Evolutionary conservation across 352 stramenopile genomes (phyloP).

Genomic region (Pythium aquatile): DNA sequence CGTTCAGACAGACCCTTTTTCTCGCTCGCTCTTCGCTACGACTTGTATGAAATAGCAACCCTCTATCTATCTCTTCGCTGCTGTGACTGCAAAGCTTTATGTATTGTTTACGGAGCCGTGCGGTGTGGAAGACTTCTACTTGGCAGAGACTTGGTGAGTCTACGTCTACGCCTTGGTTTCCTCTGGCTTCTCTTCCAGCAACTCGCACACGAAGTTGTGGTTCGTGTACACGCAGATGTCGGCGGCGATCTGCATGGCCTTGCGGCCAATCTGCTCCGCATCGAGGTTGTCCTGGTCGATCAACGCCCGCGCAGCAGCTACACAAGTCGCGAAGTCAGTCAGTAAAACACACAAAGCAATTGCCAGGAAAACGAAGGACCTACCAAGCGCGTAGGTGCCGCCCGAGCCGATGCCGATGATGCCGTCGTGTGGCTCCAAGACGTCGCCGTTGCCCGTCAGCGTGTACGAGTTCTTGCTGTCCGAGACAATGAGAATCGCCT

Average conservation of each 20-base stretch:
- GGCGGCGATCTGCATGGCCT: constrained; percentile 94
- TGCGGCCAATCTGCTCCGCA: constrained; percentile 93
- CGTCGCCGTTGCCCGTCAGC: constrained; percentile 98
- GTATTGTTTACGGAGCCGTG: background rate
- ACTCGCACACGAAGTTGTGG: constrained; percentile 95
- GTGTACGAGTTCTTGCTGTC: constrained; percentile 96
- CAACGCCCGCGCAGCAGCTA: constrained; percentile 94
- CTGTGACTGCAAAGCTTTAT: background rate
- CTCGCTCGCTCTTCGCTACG: constrained; percentile 18
- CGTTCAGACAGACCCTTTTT: constrained; percentile 11
- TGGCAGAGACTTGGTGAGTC: constrained; percentile 24
- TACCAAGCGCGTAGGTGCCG: constrained; percentile 92
- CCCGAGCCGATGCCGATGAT: constrained; percentile 96
- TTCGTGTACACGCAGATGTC: constrained; percentile 99
- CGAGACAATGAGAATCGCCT: constrained; percentile 94
- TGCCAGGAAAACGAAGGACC: constrained; percentile 23
- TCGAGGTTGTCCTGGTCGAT: constrained; percentile 92
- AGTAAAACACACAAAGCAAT: background rate
- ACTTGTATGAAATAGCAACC: constrained; percentile 34
- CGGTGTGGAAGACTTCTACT: background rate
- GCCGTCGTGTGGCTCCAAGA: constrained; percentile 96
- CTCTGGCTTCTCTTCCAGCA: constrained; percentile 65
- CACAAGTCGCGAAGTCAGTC: background rate
- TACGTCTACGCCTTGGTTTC: constrained; percentile 31
- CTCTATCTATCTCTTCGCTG: constrained; percentile 24